Evolutionary conservation across 495 filamentous ascomycete genomes (phyloP).

Genomic region (Daldinia childiae): DNA sequence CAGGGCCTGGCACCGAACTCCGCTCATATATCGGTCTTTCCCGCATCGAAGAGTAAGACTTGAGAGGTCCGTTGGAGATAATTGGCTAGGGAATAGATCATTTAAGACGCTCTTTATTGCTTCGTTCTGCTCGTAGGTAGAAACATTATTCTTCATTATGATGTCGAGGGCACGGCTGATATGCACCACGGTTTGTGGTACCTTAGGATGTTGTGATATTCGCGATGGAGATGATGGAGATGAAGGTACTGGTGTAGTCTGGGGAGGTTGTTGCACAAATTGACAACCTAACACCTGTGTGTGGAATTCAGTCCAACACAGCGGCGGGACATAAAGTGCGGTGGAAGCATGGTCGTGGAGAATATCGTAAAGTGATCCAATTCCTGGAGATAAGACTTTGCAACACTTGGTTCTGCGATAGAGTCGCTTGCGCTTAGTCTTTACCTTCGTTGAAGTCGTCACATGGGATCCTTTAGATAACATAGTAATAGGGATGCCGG

Average conservation of each 20-base stretch:
- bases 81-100: conserved; percentile 48
- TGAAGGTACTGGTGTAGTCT: conserved; percentile 45
- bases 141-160: conserved; percentile 39
- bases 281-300: conserved; percentile 49
- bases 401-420: conserved; percentile 12
- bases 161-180: conserved; percentile 47
- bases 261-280: conserved; percentile 48
- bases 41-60: conserved; percentile 55
- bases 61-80: conserved; percentile 34
- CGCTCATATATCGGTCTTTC: conserved; percentile 39
- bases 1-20: conserved; percentile 47
- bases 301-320: conserved; percentile 60
- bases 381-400: conserved; percentile 46
- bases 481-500: not conserved
- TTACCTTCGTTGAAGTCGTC: not conserved
- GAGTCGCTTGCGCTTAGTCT: conserved; percentile 20
- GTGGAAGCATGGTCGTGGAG: conserved; percentile 54
- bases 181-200: conserved; percentile 37
- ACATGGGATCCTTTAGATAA: not conserved
- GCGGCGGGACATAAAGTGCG: conserved; percentile 53
- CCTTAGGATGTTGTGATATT: not conserved
- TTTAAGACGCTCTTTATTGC: conserved; percentile 50
- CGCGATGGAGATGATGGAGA: not conserved
- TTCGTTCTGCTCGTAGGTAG: conserved; percentile 35
- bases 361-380: conserved; percentile 59